These are phyloP conservation scores for Solanum clarkiae DNA, from an alignment of 257 asterid genomes.

Conservation along the genomic window DNA sequence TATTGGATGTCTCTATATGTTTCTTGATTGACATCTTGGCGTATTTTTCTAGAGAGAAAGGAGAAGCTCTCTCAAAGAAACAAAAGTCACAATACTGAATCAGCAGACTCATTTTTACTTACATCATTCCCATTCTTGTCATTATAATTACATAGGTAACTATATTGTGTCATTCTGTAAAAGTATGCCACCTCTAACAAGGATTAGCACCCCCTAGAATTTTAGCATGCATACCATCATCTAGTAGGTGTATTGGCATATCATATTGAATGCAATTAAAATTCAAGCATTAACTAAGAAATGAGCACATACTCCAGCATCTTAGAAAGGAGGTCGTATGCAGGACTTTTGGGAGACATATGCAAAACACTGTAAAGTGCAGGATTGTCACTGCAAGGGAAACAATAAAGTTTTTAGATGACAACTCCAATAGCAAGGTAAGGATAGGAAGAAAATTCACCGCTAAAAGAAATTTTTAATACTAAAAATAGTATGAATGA, in stretches of 20 bases:
- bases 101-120: not conserved
- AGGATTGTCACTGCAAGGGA: conserved; percentile 63
- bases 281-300: conserved; percentile 2
- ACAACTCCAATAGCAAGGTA: not conserved
- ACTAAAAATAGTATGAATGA: conserved; percentile 1
- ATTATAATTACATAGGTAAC: not conserved
- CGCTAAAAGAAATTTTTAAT: not conserved
- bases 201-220: not conserved
- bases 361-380: conserved; percentile 83
- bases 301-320: conserved; percentile 84
- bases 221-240: not conserved
- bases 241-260: not conserved
- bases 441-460: not conserved
- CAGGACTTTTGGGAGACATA: conserved; percentile 75
- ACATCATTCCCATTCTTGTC: not conserved
- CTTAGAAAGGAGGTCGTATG: conserved; percentile 87
- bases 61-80: not conserved
- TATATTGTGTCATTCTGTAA: not conserved
- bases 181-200: not conserved
- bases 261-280: not conserved
- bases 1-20: not conserved
- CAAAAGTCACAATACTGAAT: not conserved
- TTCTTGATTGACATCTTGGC: not conserved
- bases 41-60: not conserved
- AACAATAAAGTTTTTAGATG: not conserved